A percentile compares a stretch with the other conserved stretches of the same genome.
Conservation (phyloP, 139 green algal species). For the Zygnema circumcarinatum region DNA sequence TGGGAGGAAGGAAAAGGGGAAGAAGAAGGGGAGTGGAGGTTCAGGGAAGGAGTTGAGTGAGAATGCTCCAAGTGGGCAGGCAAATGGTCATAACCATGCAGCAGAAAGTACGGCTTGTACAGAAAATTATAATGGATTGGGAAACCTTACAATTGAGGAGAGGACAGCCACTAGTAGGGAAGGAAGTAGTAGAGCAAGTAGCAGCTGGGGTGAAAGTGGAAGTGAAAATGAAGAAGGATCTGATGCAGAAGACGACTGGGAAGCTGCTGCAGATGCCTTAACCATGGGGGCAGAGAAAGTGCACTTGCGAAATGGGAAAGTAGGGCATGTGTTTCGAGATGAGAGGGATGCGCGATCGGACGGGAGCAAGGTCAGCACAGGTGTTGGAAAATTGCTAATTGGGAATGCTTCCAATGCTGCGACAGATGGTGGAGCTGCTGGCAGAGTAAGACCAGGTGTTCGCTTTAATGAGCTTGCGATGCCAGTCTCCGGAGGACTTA, state of each 20-base stretch:
- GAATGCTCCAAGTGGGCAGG: neutral
- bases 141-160: neutral
- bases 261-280: constrained; percentile 37
- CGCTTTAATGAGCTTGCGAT: neutral
- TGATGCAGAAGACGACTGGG: constrained; percentile 46
- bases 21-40: constrained; percentile 22
- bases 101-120: neutral
- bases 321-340: neutral
- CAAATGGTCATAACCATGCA: neutral
- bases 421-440: neutral
- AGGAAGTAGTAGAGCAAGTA: constrained; percentile 10
- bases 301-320: neutral
- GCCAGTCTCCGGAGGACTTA: neutral
- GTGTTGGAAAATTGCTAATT: neutral
- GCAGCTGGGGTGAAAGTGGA: neutral
- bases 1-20: constrained; percentile 24
- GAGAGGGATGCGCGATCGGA: neutral
- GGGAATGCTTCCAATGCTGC: neutral
- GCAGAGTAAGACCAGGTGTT: too few species aligned
- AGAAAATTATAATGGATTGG: neutral
- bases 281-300: neutral
- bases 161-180: neutral
- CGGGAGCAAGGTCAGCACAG: neutral
- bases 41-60: constrained; percentile 13
- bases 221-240: constrained; percentile 11